A percentile compares a stretch with the other conserved stretches of the same genome.
These are phyloP conservation scores for Penicillium dipodomyicola DNA, from an alignment of 495 filamentous ascomycete genomes.

Conservation along the genomic window DNA sequence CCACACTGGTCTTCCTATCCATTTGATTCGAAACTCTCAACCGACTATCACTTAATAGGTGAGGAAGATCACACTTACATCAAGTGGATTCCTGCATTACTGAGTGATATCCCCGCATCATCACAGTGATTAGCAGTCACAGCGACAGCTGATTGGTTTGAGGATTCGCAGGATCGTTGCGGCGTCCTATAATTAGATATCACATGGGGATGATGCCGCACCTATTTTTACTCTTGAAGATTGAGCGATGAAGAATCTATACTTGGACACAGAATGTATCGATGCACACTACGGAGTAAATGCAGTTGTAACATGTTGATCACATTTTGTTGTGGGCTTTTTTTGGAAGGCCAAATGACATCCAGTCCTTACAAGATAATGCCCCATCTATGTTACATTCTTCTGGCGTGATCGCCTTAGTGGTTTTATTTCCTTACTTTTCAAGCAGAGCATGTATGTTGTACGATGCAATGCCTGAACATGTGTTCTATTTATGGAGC, in stretches of 20 bases:
- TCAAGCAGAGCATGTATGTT: neutral
- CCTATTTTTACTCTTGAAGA: neutral
- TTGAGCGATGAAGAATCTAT: neutral
- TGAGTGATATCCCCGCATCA: slow-evolving; percentile 2
- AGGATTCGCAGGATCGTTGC: neutral
- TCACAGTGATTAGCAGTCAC: slow-evolving; percentile 7
- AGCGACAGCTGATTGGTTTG: neutral
- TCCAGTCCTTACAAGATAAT: neutral
- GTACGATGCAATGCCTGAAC: neutral
- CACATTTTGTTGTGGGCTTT: neutral
- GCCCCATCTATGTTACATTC: neutral
- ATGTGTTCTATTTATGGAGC: neutral
- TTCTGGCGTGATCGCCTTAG: neutral
- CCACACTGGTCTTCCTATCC: neutral
- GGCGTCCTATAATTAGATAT: neutral
- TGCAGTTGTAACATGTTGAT: neutral
- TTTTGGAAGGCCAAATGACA: neutral
- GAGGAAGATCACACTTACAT: neutral
- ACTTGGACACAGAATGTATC: too few species aligned
- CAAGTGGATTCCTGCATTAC: neutral
- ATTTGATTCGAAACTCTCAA: neutral
- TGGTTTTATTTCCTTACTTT: neutral
- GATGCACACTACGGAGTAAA: neutral
- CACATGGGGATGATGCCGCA: neutral
- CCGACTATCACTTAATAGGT: neutral